Evolutionary conservation across 257 asterid species (phyloP), one percentile per base, ranked within the genome.

Genomic region (Linaria vulgaris): DNA sequence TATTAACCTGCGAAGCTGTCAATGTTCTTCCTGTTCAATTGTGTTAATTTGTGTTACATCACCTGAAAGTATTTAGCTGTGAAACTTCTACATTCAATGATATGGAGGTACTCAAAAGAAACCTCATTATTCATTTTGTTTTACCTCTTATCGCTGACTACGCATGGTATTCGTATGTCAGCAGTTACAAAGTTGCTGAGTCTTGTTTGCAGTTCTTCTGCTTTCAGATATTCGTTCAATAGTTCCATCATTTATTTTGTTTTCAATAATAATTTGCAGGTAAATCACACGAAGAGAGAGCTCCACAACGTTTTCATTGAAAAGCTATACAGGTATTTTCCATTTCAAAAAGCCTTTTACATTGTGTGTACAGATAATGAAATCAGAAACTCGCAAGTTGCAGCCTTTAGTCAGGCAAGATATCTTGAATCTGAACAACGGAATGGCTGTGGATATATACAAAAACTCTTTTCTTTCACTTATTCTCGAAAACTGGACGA

Each of bases 201-300:
- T 63, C 51, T 23, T 27, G 19, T 48, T 46, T 54, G 27, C 39
- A 43, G 12, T 51, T 19, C 64, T 2, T 21, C 24, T 12, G 53
- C 25, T 49, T 44, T 51, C 31, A 21, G 66, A 52, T 41, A 61
- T 58, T 30, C 37, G 59, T 63, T 61, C 52, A 41, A 39, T 22
- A 23, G 23, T 15, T 17, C 20, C 24, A 41, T 57, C 12, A 57
- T 37, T 23, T 3, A 21, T 37, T 10, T 31, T 34, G 31, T 56
- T 16, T 6, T 57, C 22, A 6, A 13, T 61, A 52, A 38, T 38
- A 2, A 2, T 65, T 60, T 12, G 63, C 82, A 91, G 98, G 98
- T 91, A 51, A 84, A 91, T 76, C 96, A 83, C 72, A 87, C 99
- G 54, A 94, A 87, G 73, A 72, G 96, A 68, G 97, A 88, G 79